phyloP scores from a whole-genome alignment of 768 basidiomycete genomes.

The Epithele typhae region DNA sequence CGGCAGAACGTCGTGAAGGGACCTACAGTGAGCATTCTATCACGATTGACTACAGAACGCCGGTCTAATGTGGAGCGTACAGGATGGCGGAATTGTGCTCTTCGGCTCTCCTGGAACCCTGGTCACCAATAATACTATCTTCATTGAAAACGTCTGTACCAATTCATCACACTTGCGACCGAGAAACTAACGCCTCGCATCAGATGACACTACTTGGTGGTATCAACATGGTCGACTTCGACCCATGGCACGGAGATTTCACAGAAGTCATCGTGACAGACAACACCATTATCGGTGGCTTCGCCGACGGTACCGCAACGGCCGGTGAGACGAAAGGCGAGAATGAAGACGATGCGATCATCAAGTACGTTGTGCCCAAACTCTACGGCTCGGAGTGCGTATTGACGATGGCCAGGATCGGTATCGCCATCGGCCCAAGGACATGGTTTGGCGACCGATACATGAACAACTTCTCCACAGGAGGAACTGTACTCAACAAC shows the following conservation, averaged over 20 bases:
- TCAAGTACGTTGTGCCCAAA: constrained; percentile 50
- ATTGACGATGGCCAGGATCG: constrained; percentile 45
- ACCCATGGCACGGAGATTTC: constrained; percentile 65
- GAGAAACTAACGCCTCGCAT: not conserved
- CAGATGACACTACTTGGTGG: constrained; percentile 71
- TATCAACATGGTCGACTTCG: constrained; percentile 74
- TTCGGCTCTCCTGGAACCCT: constrained; percentile 73
- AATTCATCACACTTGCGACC: not conserved
- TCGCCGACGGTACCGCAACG: constrained; percentile 44
- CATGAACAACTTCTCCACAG: constrained; percentile 48
- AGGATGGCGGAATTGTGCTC: constrained; percentile 73
- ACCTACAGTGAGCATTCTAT: constrained; percentile 40
- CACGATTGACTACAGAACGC: too few species aligned
- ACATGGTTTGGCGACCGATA: constrained; percentile 68
- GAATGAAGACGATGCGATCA: constrained; percentile 56
- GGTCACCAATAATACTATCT: constrained; percentile 75
- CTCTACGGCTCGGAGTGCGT: not conserved
- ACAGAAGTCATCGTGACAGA: constrained; percentile 59
- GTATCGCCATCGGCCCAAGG: constrained; percentile 74
- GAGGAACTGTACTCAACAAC: constrained; percentile 57
- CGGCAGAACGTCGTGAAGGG: constrained; percentile 67
- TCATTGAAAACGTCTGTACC: constrained; percentile 55
- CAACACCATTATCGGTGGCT: constrained; percentile 67
- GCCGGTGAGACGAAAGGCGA: constrained; percentile 43
- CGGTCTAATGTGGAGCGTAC: too few species aligned